These are phyloP conservation scores for Epichloe sp. DNA, from an alignment of 2,329 filamentous ascomycete genomes.

Conservation along the genomic window DNA sequence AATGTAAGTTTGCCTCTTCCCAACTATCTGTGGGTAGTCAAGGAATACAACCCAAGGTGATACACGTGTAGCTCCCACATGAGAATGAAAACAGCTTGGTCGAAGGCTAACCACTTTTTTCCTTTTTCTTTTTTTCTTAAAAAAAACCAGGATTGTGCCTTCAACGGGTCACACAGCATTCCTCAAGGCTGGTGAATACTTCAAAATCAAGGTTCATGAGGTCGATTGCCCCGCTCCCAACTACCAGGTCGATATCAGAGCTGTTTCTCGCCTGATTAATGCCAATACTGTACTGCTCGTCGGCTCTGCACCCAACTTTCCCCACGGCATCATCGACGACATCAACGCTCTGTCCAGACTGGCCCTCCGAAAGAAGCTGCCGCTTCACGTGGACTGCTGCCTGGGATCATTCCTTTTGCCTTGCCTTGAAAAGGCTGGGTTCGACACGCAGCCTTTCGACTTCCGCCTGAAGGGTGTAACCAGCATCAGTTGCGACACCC, in stretches of 20 bases:
- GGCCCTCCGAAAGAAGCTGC: constrained; percentile 64
- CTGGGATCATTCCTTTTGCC: constrained; percentile 91
- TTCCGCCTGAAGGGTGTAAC: constrained; percentile 91
- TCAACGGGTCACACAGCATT: constrained; percentile 94
- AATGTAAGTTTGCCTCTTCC: constrained; percentile 48
- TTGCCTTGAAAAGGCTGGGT: constrained; percentile 85
- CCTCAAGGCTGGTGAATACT: constrained; percentile 88
- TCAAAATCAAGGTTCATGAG: constrained; percentile 87
- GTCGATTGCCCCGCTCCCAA: constrained; percentile 74
- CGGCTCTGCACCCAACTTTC: constrained; percentile 92
- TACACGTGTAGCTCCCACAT: not conserved
- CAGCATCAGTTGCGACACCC: constrained; percentile 90
- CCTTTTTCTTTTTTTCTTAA: not conserved
- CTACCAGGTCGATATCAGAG: constrained; percentile 71
- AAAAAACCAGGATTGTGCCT: constrained; percentile 61
- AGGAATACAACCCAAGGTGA: not conserved
- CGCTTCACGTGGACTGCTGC: constrained; percentile 95
- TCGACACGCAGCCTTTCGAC: constrained; percentile 78
- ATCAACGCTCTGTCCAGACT: constrained; percentile 75
- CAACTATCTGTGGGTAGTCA: not conserved
- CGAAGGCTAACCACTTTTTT: not conserved
- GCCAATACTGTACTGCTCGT: constrained; percentile 88
- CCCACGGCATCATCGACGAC: constrained; percentile 95
- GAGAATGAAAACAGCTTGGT: not conserved
- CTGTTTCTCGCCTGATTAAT: constrained; percentile 77